These are phyloP conservation scores for Beauveria pseudobassiana DNA, from an alignment of 2,329 filamentous ascomycete species.

Conservation along the genomic window DNA sequence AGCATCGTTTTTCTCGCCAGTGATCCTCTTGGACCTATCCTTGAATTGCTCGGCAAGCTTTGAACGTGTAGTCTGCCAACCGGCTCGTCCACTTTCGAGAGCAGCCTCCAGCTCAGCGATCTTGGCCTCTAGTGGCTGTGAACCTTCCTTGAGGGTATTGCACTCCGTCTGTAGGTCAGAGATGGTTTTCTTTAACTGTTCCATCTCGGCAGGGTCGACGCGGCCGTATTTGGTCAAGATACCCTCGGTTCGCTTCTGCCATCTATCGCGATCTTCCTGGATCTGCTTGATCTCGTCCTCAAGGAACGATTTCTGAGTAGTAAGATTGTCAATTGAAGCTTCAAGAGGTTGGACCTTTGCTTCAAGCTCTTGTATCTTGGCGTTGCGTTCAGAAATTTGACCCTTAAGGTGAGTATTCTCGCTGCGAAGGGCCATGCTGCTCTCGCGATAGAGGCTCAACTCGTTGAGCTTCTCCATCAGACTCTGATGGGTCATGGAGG, in stretches of 20 bases:
- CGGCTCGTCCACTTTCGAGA: conserved; percentile 46
- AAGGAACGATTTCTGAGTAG: conserved; percentile 71
- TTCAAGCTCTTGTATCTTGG: conserved; percentile 67
- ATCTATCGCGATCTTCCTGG: conserved; percentile 84
- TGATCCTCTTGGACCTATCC: conserved; percentile 48
- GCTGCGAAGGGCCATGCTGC: conserved; percentile 81
- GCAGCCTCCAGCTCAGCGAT: conserved; percentile 43
- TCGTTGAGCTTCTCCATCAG: conserved; percentile 93
- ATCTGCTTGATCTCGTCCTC: conserved; percentile 84
- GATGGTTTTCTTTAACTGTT: conserved; percentile 77
- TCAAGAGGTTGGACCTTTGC: conserved; percentile 75
- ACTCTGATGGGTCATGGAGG: conserved; percentile 74
- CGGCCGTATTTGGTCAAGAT: conserved; percentile 95
- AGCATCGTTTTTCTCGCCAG: conserved; percentile 45
- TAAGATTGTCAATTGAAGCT: conserved; percentile 70
- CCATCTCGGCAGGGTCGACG: conserved; percentile 87
- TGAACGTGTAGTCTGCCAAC: conserved; percentile 44
- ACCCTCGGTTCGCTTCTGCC: conserved; percentile 92
- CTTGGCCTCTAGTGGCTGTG: conserved; percentile 45
- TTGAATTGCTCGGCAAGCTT: conserved; percentile 57
- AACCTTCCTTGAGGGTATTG: conserved; percentile 44
- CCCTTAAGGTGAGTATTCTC: conserved; percentile 75
- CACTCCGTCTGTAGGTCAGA: conserved; percentile 58
- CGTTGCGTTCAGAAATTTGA: conserved; percentile 66
- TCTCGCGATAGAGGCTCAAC: conserved; percentile 92